These are phyloP conservation scores for Penicillium daleae DNA, from an alignment of 495 filamentous ascomycete genomes.

Conservation along the genomic window DNA sequence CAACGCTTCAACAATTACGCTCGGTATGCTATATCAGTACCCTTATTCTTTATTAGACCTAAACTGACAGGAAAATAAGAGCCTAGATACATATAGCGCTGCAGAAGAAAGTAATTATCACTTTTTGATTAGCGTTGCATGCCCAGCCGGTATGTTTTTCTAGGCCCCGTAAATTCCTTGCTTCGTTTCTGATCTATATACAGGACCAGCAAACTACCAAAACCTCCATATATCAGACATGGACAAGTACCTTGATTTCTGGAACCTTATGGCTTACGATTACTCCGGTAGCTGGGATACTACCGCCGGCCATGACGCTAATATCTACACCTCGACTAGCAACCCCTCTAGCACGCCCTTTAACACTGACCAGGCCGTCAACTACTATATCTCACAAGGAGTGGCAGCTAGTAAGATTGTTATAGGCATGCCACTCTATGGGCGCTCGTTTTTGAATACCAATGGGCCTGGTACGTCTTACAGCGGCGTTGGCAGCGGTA, in stretches of 20 bases:
- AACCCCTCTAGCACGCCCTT: constrained; percentile 67
- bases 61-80: constrained; percentile 24
- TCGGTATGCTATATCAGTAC: constrained; percentile 15
- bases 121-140: constrained; percentile 73
- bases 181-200: neutral
- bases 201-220: constrained; percentile 62
- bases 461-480: constrained; percentile 69
- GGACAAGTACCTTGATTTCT: constrained; percentile 66
- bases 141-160: constrained; percentile 45
- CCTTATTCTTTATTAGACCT: neutral
- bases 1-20: constrained; percentile 62
- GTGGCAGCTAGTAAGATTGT: constrained; percentile 71
- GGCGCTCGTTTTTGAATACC: constrained; percentile 75
- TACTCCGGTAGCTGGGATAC: constrained; percentile 73
- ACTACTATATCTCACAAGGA: constrained; percentile 64
- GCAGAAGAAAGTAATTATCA: constrained; percentile 49
- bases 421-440: constrained; percentile 85
- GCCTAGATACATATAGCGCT: constrained; percentile 65
- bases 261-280: constrained; percentile 83
- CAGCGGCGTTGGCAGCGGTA: constrained; percentile 67
- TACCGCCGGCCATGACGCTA: constrained; percentile 73
- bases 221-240: constrained; percentile 62
- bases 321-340: constrained; percentile 59
- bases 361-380: constrained; percentile 63
- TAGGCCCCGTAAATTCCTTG: neutral